Evolutionary conservation across 495 filamentous ascomycete genomes (phyloP).

Genomic region (Podospora pseudoanserina): DNA sequence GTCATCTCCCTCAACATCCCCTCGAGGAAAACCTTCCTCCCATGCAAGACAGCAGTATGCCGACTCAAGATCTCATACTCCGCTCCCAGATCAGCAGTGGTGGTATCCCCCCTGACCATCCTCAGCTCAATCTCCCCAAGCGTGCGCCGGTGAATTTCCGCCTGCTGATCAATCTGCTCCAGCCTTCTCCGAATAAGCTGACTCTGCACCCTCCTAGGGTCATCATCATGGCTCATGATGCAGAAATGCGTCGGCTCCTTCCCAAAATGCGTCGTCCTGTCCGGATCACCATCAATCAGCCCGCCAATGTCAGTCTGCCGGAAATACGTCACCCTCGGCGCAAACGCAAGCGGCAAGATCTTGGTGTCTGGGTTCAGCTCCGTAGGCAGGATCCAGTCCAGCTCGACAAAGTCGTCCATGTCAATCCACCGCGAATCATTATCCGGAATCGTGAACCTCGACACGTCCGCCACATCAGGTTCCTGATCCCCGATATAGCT

Average conservation of each 20-base stretch:
- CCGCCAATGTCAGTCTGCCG: slow-evolving; percentile 89
- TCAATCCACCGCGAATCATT: slow-evolving; percentile 94
- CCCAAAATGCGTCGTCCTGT: slow-evolving; percentile 79
- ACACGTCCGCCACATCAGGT: slow-evolving; percentile 60
- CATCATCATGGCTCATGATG: slow-evolving; percentile 89
- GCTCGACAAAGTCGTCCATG: slow-evolving; percentile 98
- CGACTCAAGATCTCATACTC: slow-evolving; percentile 66
- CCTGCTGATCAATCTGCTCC: slow-evolving; percentile 71
- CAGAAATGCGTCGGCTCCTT: slow-evolving; percentile 90
- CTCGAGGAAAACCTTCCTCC: slow-evolving; percentile 74
- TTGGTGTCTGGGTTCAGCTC: slow-evolving; percentile 88
- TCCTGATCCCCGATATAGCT: slow-evolving; percentile 49
- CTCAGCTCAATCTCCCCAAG: slow-evolving; percentile 64
- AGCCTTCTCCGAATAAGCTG: slow-evolving; percentile 79
- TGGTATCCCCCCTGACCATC: slow-evolving; percentile 52
- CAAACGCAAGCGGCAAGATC: slow-evolving; percentile 86
- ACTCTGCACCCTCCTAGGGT: slow-evolving; percentile 84
- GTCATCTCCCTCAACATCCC: slow-evolving; percentile 65
- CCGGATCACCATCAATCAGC: slow-evolving; percentile 61
- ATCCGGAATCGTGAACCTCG: slow-evolving; percentile 89
- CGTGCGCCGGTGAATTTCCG: slow-evolving; percentile 62
- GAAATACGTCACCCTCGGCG: slow-evolving; percentile 94
- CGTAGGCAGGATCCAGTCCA: slow-evolving; percentile 91
- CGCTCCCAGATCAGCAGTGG: slow-evolving; percentile 49
- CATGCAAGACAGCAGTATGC: slow-evolving; percentile 65